These are phyloP conservation scores for Rosa hybrid DNA, from an alignment of 331 rosid genomes.

Conservation along the genomic window DNA sequence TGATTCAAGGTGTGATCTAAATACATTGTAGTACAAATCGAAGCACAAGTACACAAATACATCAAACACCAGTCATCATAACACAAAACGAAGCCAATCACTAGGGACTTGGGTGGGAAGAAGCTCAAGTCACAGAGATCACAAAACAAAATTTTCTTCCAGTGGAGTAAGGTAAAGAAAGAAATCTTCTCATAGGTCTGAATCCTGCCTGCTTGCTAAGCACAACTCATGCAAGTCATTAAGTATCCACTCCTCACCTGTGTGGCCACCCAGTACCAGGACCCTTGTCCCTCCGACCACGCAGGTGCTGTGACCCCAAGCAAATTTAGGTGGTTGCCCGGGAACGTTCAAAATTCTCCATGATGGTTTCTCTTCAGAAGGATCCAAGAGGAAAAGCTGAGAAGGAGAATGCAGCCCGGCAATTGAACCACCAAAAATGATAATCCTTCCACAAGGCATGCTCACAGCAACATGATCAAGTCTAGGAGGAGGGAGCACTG, in stretches of 20 bases:
- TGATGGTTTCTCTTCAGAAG: slow-evolving; percentile 93
- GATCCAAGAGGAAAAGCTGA: slow-evolving; percentile 92
- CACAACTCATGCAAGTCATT: slow-evolving; percentile 93
- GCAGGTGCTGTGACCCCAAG: slow-evolving; percentile 99
- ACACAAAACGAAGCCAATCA: background rate
- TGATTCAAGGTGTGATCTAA: background rate
- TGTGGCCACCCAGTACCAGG: slow-evolving; percentile 90
- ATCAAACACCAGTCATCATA: background rate
- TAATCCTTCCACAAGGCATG: slow-evolving; percentile 98
- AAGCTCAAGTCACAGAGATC: slow-evolving; percentile 11
- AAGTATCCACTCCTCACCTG: slow-evolving; percentile 98
- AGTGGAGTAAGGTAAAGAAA: slow-evolving; percentile 6
- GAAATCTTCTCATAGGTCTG: slow-evolving; percentile 44
- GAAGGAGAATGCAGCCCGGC: slow-evolving; percentile 99
- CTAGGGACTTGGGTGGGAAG: slow-evolving; percentile 11
- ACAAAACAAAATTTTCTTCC: slow-evolving; percentile 33
- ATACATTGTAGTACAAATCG: slow-evolving; percentile 3
- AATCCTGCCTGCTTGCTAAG: slow-evolving; percentile 85
- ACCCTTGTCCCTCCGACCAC: slow-evolving; percentile 97
- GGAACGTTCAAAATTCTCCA: slow-evolving; percentile 97
- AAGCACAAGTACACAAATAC: background rate
- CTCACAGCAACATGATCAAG: slow-evolving; percentile 95
- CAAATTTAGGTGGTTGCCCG: slow-evolving; percentile 90
- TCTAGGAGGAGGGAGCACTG: slow-evolving; percentile 89
- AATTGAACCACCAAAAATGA: slow-evolving; percentile 92